Base-by-base conservation (phyloP, 1,284 basidiomycete genomes). In the Rhodotorula sp. region DNA sequence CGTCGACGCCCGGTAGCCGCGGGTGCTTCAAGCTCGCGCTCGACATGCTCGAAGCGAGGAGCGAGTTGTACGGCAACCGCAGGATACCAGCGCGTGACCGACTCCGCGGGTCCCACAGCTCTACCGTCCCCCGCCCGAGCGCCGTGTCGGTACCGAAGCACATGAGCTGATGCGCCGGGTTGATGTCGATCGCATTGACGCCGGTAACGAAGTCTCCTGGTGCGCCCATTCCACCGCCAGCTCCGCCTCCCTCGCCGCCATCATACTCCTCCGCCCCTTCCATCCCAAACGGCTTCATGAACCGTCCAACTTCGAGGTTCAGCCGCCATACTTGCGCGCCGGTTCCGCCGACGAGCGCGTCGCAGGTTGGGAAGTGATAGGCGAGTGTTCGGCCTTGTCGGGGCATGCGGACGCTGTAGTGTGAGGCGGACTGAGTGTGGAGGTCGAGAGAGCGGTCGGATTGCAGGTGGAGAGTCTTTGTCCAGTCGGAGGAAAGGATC, bases 401-500 rank as follows among this genome's bases (percentile, higher is more conserved):
- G 6, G 96, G 96, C 83, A 99, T 91, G 69, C 96, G 87, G 8
- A 94, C 89, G 31, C 90, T 87, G 77, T 97, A 92, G 79, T 97
- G 92, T 70, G 94, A 87, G 0, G 93, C 93, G 54, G 90, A 88
- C 81, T 99, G 96, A 0, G 92, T 94, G 79, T 99, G 96, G 7
- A 99, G 84, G 79, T 94, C 92, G 62, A 99, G 81, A 10, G 92
- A 91, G n/a, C 96, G 88, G 82, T 99, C 94, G 59, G 89, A 88
- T 85, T 99, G 96, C 1, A 99, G 86, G 79, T 96, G 94, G 68
- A 98, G 85, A n/a, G 90, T 90, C 81, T 99, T 99, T 24, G 95
- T 99, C 96, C 96, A 99, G 83, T 99, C 96, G 79, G 93, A 89
- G 1, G 94, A 97, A 16, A 99, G 85, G 78, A 94, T 89, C 94